Percentiles rank a stretch among this genome's conserved stretches.
phyloP scores from a whole-genome alignment of 2,329 filamentous ascomycete species.

The Pleoardoris graminearum region DNA sequence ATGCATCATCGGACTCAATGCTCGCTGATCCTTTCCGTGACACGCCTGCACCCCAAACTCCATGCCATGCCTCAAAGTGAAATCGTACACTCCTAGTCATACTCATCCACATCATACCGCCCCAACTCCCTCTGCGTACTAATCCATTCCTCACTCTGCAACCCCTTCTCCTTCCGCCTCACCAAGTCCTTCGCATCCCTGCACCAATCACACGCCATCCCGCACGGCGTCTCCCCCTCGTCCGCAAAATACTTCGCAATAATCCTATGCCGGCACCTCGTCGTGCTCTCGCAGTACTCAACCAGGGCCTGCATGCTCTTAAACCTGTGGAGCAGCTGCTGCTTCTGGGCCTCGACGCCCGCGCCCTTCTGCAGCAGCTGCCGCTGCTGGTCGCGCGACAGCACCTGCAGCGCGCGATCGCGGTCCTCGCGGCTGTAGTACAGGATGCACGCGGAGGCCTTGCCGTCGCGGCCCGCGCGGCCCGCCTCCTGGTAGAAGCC shows the following conservation, averaged over 20 bases:
- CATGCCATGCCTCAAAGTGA: not conserved
- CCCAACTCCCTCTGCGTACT: slow-evolving; percentile 52
- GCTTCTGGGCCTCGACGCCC: slow-evolving; percentile 38
- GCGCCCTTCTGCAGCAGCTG: slow-evolving; percentile 52
- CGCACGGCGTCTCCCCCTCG: slow-evolving; percentile 43
- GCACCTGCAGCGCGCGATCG: slow-evolving; percentile 66
- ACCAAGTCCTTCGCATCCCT: slow-evolving; percentile 49
- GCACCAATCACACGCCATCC: slow-evolving; percentile 55
- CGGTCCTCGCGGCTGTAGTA: slow-evolving; percentile 90
- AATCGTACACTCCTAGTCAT: slow-evolving; percentile 28
- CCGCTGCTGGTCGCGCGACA: slow-evolving; percentile 54
- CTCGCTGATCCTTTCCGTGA: not conserved
- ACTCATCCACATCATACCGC: slow-evolving; percentile 45
- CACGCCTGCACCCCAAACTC: not conserved
- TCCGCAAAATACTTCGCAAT: slow-evolving; percentile 46
- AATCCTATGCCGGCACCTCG: slow-evolving; percentile 67
- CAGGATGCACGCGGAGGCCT: slow-evolving; percentile 82
- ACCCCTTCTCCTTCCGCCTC: slow-evolving; percentile 48
- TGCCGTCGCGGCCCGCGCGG: slow-evolving; percentile 85
- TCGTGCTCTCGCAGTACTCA: slow-evolving; percentile 78
- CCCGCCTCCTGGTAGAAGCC: slow-evolving; percentile 96
- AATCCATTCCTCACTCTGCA: slow-evolving; percentile 56
- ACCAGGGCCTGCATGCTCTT: slow-evolving; percentile 62
- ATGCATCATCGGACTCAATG: not conserved
- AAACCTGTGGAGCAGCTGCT: slow-evolving; percentile 46